Base-by-base conservation (phyloP, 768 basidiomycete genomes). In the Boletales sp. region DNA sequence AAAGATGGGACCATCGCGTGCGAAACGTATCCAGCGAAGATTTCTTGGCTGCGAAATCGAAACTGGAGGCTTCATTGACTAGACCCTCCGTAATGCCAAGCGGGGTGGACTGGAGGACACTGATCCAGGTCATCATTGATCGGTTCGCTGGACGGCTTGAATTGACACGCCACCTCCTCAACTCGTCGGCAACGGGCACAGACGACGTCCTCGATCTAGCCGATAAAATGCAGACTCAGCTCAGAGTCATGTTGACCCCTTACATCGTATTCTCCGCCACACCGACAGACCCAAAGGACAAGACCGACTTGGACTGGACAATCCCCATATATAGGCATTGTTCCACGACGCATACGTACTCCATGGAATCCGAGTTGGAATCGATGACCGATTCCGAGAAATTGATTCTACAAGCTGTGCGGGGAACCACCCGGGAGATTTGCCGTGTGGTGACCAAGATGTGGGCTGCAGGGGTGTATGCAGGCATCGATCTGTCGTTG, bases 401-500 rank as follows among this genome's bases (percentile, higher is more conserved):
- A 0, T 27, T 67, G 21, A 55, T 73, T 19, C 51, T 70, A 5
- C 45, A 40, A 6, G 62, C 51, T 5, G 19, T 73, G 3, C 60
- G 61, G 15, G 73, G 61, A 5, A 76, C 74, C 0, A 69, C 51
- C 2, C 66, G 60, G 32, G 77, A 80, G 54, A 76, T 79, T 21
- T 81, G 78, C 48, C 67, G 75, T 0, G 70, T 73, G 0, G 52
- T 74, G 30, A 74, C 76, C 5, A 64, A 57, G 38, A 69, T 81
- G 56, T 81, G 79, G 79, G 74, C 74, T 0, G 60, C 72, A 6
- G 78, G 75, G 2, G 53, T 57, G 5, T 19, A 49, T 5, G 56
- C 43, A 0, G 64, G 64, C 0, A 15, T 66, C 15, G 64, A 65
- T 30, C n/a, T 8, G 5, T 13, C 2, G 3, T 34, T 56, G 3